Evolutionary conservation across 2,329 filamentous ascomycete genomes (phyloP).

Genomic region (Scedosporium minutisporum): DNA sequence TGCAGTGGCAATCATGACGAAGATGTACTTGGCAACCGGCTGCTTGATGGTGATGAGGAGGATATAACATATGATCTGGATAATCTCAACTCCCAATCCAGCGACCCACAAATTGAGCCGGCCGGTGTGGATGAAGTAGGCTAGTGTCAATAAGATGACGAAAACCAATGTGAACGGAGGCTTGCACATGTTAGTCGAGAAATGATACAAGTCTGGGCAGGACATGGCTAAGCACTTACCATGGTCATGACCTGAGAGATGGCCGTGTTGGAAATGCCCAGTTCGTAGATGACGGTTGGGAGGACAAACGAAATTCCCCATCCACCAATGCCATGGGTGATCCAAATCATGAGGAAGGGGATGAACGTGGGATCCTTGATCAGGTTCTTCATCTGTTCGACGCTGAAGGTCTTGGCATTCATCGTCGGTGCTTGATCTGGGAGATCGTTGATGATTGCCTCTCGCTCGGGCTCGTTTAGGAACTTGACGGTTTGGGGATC

Average conservation of each 20-base stretch:
- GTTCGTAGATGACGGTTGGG: conserved; percentile 18
- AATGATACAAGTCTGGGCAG: background rate
- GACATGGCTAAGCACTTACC: conserved; percentile 3
- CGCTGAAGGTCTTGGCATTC: conserved; percentile 13
- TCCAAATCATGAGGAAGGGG: conserved; percentile 17
- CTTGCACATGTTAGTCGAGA: background rate
- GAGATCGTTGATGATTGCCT: conserved; percentile 13
- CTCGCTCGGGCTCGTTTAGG: conserved; percentile 13
- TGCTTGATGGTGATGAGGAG: conserved; percentile 25
- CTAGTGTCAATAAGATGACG: conserved; percentile 15
- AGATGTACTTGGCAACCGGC: conserved; percentile 25
- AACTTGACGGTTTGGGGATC: conserved; percentile 16
- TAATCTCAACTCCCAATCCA: conserved; percentile 19
- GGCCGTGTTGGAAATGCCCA: conserved; percentile 17
- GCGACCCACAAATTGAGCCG: conserved; percentile 15
- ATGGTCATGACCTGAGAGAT: conserved; percentile 20
- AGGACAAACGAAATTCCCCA: conserved; percentile 18
- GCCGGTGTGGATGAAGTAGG: conserved; percentile 14
- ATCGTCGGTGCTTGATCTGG: conserved; percentile 15
- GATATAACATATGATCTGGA: conserved; percentile 27
- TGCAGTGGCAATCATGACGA: conserved; percentile 28
- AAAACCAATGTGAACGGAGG: conserved; percentile 16
- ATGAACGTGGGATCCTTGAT: conserved; percentile 14
- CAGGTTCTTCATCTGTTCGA: conserved; percentile 13
- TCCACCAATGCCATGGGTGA: conserved; percentile 19